Conservation (phyloP, 108 stramenopile genomes). For the Hondaea fermentalgiana region DNA sequence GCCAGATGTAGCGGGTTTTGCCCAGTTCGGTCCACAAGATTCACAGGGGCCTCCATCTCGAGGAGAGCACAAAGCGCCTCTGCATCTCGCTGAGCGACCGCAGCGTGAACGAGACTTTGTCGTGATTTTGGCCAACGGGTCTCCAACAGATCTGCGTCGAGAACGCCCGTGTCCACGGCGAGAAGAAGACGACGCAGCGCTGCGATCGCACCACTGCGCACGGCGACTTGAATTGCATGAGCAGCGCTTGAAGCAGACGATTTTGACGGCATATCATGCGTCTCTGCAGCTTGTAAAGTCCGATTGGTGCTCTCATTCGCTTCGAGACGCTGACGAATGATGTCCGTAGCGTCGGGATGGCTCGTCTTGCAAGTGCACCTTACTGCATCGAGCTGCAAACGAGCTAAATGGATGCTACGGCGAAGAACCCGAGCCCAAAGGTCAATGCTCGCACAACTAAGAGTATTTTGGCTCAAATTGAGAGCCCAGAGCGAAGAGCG, state of each 20-base stretch:
- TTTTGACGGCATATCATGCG: no score
- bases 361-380: no score
- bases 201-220: neutral
- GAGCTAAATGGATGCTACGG: no score
- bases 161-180: neutral
- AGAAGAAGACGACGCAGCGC: neutral
- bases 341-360: no score
- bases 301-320: no score
- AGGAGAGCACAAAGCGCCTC: neutral
- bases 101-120: neutral
- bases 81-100: neutral
- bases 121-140: neutral
- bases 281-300: no score
- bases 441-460: neutral
- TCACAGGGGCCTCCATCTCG: neutral
- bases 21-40: neutral
- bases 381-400: no score
- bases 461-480: neutral
- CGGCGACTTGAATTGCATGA: neutral
- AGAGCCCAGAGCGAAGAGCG: neutral
- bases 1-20: neutral
- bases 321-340: no score
- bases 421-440: no score
- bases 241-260: no score
- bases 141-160: neutral